Evolutionary conservation across 164 flowering plant genomes (phyloP).

Genomic region (Vitis labrusca): DNA sequence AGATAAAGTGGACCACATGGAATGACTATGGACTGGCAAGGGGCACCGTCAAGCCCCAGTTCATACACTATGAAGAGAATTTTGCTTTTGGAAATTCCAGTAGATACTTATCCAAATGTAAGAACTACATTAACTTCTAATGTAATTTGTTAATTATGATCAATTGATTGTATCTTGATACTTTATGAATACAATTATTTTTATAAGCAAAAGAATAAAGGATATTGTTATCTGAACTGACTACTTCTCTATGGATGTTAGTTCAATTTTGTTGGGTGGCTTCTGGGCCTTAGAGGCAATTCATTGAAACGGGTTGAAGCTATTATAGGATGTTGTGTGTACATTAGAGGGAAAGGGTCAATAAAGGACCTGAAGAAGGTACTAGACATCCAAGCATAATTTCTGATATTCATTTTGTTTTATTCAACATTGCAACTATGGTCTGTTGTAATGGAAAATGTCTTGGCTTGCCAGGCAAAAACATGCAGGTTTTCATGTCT

Average conservation of each 20-base stretch:
- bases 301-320: conserved; percentile 96
- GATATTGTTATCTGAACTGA: conserved; percentile 1
- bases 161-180: background rate
- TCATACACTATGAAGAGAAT: conserved; percentile 82
- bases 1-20: conserved; percentile 81
- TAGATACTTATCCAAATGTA: conserved; percentile 93
- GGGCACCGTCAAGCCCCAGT: conserved; percentile 96
- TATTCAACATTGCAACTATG: too few species aligned
- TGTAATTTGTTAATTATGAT: background rate
- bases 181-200: background rate
- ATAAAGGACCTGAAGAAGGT: conserved; percentile 98
- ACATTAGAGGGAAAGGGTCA: conserved; percentile 95
- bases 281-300: conserved; percentile 96
- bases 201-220: background rate
- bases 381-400: conserved; percentile 1
- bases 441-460: too few species aligned
- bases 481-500: too few species aligned
- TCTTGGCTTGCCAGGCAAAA: too few species aligned
- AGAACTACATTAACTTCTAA: conserved; percentile 14
- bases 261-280: conserved; percentile 99
- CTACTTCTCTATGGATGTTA: conserved; percentile 22
- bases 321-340: conserved; percentile 93
- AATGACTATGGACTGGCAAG: conserved; percentile 98
- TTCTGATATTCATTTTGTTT: too few species aligned
- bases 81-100: conserved; percentile 92